Evolutionary conservation across 1,284 basidiomycete genomes (phyloP), one percentile per base, ranked within the genome.

Genomic region (Trichosporon sp.): DNA sequence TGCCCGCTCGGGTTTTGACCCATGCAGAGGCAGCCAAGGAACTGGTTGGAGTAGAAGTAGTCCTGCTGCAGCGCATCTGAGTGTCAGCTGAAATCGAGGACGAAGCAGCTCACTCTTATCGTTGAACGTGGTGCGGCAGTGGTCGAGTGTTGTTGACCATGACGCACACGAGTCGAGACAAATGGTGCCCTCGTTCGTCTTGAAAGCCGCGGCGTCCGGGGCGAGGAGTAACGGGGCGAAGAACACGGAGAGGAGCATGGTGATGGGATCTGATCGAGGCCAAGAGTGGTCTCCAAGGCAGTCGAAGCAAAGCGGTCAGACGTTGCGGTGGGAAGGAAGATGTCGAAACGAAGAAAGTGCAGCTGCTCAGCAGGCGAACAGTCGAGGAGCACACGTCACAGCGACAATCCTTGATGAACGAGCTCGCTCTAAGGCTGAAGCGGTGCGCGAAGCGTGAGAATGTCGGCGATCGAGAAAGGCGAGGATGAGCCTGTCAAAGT

Each of bases 1-100:
- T 60, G 63, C 16, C 58, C 61, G n/a, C 44, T 31, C 23, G 27
- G 14, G 46, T 69, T 66, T 10, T 52, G 49, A 16, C 74, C 75
- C 1, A 16, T 25, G 57, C 77, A 78, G 4, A 76, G 64, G 44
- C 77, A 78, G 6, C 36, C 61, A 9, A 77, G 59, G 62, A 76
- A 77, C 13, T 67, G 58, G 60, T 77, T 75, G 36, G 72, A 70
- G 57, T 70, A 71, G 27, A 67, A 67, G 49, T 65, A 58, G 29
- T 54, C 27, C 16, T 31, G 29, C 25, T 54, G 49, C 27, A 54
- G 49, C 11, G 49, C 49, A 16, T 54, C 49, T 54, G 25, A 27
- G 14, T 29, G 49, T 54, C 27, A 54, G 49, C 49, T 27, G 2
- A 8, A 4, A 2, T 7, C 2, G 14, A 2, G 1, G 6, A 16